Evolutionary conservation across 2,329 filamentous ascomycete genomes (phyloP).

Genomic region (Talaromyces sp.): DNA sequence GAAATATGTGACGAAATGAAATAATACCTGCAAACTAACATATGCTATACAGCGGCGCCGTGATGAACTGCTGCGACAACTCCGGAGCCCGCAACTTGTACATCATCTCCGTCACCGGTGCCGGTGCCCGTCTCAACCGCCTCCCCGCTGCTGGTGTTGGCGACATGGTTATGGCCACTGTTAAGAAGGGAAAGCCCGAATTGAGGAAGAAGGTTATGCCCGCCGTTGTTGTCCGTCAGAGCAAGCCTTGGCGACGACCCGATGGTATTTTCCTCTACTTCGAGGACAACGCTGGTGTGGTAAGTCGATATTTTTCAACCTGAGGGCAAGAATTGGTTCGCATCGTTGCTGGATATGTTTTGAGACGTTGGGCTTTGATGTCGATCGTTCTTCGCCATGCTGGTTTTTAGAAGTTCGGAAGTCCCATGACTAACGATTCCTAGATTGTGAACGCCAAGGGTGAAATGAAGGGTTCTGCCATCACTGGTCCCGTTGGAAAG

Average conservation of each 20-base stretch:
- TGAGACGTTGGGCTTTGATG: neutral
- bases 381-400: neutral
- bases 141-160: slow-evolving; percentile 95
- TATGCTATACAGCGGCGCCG: slow-evolving; percentile 70
- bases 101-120: slow-evolving; percentile 99
- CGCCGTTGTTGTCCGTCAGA: slow-evolving; percentile 96
- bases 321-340: neutral
- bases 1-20: neutral
- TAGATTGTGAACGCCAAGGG: slow-evolving; percentile 99
- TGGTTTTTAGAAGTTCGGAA: neutral
- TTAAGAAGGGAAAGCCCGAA: slow-evolving; percentile 99
- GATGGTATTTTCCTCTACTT: slow-evolving; percentile 99
- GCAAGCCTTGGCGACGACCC: slow-evolving; percentile 98
- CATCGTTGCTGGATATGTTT: neutral
- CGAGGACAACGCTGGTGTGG: slow-evolving; percentile 99
- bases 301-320: slow-evolving; percentile 51
- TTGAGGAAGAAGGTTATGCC: slow-evolving; percentile 99
- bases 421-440: neutral
- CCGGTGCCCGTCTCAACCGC: slow-evolving; percentile 94
- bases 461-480: slow-evolving; percentile 99
- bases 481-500: slow-evolving; percentile 98
- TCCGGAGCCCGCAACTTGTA: slow-evolving; percentile 97
- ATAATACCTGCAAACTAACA: slow-evolving; percentile 8
- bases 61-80: slow-evolving; percentile 99
- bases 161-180: slow-evolving; percentile 99